Base-by-base conservation (phyloP, 176 grass and related monocot genomes). In the Metroxylon sagu region DNA sequence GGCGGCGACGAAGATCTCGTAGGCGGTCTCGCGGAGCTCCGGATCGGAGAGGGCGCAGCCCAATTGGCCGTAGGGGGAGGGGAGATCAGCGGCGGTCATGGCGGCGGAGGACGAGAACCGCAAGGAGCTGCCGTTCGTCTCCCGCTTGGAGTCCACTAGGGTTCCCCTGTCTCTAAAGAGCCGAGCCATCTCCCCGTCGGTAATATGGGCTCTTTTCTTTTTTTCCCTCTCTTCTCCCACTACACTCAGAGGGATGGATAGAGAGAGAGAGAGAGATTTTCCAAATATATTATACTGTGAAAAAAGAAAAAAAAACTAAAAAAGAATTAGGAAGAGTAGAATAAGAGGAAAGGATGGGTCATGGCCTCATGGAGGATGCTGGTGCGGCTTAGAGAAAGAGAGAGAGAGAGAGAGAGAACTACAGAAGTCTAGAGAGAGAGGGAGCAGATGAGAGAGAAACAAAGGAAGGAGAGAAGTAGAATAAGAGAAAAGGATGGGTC, bases 11-110 rank as follows among this genome's bases (percentile, higher is more conserved):
- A 54, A 54, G 52, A 54, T 54, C 52, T 54, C 52, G 6, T 54
- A 54, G 52, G 52, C 52, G 3, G 84, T 76, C 68, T 91, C 75
- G 1, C 83, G 80, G 51, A 97, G 92, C 14, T 97, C 87, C 16
- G 62, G 57, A 27, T 69, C n/a, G 5, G 92, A 75, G 29, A 97
- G 68, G 19, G 56, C 1, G 17, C 85, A 67, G 10, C 75, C 84
- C 26, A 97, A 59, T 12, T 77, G 59, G 19, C 84, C 83, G 73
- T 85, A 91, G 58, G 92, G 92, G 26, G 81, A 80, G n/a, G 84
- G 81, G 5, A 97, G 78, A 15, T 64, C 67, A 50, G 75, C 6
- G 53, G 61, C 10, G 25, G 67, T 5, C 8, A 60, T 5, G n/a
- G 67, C 0, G 10, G 62, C 18, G 0, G 67, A 43, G 3, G 56